A percentile compares a stretch with the other conserved stretches of the same genome.
Conservation (phyloP, 2,329 filamentous ascomycete species). For the Penicillium palitans region DNA sequence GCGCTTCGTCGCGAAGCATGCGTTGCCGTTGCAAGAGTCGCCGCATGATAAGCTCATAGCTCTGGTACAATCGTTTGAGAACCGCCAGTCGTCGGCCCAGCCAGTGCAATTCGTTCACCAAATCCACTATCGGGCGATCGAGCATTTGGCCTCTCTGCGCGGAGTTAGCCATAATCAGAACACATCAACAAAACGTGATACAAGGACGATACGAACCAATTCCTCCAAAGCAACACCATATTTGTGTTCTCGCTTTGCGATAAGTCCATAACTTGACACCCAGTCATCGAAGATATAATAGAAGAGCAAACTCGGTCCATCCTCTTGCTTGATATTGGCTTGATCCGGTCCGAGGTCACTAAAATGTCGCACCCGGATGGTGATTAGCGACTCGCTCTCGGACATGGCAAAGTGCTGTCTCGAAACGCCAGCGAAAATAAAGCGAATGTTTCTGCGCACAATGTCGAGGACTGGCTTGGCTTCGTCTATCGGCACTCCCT, state of each 20-base stretch:
- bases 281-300: slow-evolving; percentile 70
- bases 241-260: slow-evolving; percentile 57
- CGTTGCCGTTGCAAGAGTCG: slow-evolving; percentile 58
- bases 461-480: slow-evolving; percentile 34
- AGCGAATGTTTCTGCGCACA: slow-evolving; percentile 58
- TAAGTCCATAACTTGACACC: slow-evolving; percentile 62
- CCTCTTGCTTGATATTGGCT: slow-evolving; percentile 45
- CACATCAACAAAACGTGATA: neutral
- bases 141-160: slow-evolving; percentile 57
- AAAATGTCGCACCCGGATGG: slow-evolving; percentile 46
- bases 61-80: slow-evolving; percentile 62
- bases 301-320: slow-evolving; percentile 62
- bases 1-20: slow-evolving; percentile 39
- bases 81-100: slow-evolving; percentile 62
- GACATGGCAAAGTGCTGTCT: slow-evolving; percentile 50
- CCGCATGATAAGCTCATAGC: slow-evolving; percentile 62
- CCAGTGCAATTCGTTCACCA: slow-evolving; percentile 57
- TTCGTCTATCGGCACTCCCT: slow-evolving; percentile 30
- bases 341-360: slow-evolving; percentile 32
- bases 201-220: slow-evolving; percentile 42
- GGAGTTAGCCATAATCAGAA: slow-evolving; percentile 10
- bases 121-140: slow-evolving; percentile 45
- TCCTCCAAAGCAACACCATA: slow-evolving; percentile 52
- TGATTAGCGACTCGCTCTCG: slow-evolving; percentile 53
- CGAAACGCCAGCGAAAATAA: slow-evolving; percentile 63